These are phyloP conservation scores for Ilyonectria sp. DNA, from an alignment of 2,329 filamentous ascomycete species.

Conservation along the genomic window DNA sequence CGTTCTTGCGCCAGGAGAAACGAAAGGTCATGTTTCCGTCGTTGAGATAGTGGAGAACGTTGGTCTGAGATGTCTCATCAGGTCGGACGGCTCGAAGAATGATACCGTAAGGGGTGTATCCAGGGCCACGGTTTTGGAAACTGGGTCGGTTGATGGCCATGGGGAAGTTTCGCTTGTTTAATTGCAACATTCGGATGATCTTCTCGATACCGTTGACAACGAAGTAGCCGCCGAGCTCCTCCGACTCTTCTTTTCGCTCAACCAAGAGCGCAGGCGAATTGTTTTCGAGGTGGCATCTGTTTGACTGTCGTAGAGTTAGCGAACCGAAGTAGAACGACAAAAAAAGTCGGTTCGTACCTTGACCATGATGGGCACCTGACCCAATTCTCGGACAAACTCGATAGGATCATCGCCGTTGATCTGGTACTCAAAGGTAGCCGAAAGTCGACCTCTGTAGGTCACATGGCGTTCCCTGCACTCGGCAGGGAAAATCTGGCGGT, in stretches of 20 bases:
- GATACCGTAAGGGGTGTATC: conserved; percentile 92
- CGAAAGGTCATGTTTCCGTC: conserved; percentile 98
- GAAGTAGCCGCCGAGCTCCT: conserved; percentile 97
- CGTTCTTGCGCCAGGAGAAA: conserved; percentile 98
- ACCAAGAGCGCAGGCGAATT: conserved; percentile 88
- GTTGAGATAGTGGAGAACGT: conserved; percentile 94
- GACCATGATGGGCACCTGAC: conserved; percentile 93
- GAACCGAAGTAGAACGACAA: conserved; percentile 1
- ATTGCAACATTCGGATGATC: conserved; percentile 91
- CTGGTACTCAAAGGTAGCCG: conserved; percentile 85
- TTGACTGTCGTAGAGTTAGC: conserved; percentile 71
- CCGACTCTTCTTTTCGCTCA: conserved; percentile 91
- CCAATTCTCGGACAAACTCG: conserved; percentile 87
- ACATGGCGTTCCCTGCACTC: conserved; percentile 96
- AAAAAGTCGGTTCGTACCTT: conserved; percentile 70
- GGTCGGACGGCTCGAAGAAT: conserved; percentile 92
- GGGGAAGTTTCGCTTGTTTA: conserved; percentile 93
- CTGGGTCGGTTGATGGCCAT: conserved; percentile 94
- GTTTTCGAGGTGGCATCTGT: conserved; percentile 90
- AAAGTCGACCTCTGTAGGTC: conserved; percentile 90
- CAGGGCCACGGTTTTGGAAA: conserved; percentile 87
- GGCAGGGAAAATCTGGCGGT: conserved; percentile 89
- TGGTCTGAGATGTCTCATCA: conserved; percentile 98
- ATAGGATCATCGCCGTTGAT: conserved; percentile 90
- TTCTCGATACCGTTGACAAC: conserved; percentile 98